A percentile compares a stretch with the other conserved stretches of the same genome.
Evolutionary conservation across 2,329 filamentous ascomycete genomes (phyloP).

Genomic region (Alternaria brassicicola): DNA sequence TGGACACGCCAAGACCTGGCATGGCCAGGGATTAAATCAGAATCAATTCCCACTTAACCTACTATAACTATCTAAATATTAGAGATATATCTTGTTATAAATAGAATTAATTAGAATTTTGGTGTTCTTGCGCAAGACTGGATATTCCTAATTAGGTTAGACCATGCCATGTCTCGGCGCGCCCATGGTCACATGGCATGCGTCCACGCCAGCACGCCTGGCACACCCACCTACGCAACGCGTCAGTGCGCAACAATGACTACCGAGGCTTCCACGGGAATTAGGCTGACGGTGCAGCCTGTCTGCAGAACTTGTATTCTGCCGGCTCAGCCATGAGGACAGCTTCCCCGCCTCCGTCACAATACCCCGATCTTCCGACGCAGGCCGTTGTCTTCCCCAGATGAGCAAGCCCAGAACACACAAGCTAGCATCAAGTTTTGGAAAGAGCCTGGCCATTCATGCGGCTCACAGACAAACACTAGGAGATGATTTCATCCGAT

Average conservation of each 20-base stretch:
- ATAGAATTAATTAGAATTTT: no score
- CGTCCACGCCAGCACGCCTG: background rate
- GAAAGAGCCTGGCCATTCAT: background rate
- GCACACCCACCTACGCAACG: background rate
- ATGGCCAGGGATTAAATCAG: no score
- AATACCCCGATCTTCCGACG: conserved; percentile 26
- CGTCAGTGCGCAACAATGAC: background rate
- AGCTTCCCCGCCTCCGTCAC: conserved; percentile 19
- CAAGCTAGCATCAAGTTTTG: background rate
- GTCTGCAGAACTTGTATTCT: background rate
- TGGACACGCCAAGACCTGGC: no score
- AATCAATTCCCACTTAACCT: no score
- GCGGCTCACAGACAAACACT: background rate
- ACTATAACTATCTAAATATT: no score
- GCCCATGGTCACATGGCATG: no score
- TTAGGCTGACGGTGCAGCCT: background rate
- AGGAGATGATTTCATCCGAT: background rate
- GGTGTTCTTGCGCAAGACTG: no score
- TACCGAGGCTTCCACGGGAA: background rate
- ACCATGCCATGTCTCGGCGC: no score
- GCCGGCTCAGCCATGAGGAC: background rate
- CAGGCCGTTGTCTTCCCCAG: conserved; percentile 6
- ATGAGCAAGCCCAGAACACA: background rate
- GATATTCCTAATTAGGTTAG: no score
- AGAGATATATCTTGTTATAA: no score